These are phyloP conservation scores for Pelargonium myrrhifolium DNA, from an alignment of 441 rosid species.

Conservation along the genomic window DNA sequence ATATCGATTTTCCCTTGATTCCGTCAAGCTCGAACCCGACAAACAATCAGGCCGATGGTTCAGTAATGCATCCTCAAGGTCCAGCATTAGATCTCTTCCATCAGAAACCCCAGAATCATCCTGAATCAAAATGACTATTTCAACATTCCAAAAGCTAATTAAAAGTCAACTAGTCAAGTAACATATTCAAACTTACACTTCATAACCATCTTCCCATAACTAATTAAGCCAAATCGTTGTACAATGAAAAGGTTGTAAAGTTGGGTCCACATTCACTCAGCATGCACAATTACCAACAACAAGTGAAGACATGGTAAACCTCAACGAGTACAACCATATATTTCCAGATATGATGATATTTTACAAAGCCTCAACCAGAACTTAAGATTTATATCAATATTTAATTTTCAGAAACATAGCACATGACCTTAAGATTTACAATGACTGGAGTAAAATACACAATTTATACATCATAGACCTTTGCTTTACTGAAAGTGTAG, in stretches of 20 bases:
- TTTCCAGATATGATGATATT: too few relatives aligned
- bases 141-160: constrained; percentile 17
- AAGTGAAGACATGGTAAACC: too few relatives aligned
- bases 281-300: too few relatives aligned
- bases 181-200: constrained; percentile 7
- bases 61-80: constrained; percentile 70
- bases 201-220: neutral
- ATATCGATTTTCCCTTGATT: constrained; percentile 43
- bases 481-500: too few relatives aligned
- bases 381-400: neutral
- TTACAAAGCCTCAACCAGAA: neutral
- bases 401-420: neutral
- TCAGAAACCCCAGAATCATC: constrained; percentile 28
- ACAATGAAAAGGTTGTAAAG: too few relatives aligned
- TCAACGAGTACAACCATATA: too few relatives aligned
- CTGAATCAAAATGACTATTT: constrained; percentile 29
- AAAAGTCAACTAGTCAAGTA: constrained; percentile 6
- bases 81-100: constrained; percentile 61
- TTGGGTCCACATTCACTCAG: too few relatives aligned
- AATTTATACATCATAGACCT: neutral
- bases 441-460: neutral
- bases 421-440: neutral
- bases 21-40: constrained; percentile 48
- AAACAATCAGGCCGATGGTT: constrained; percentile 47
- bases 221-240: too few relatives aligned